These are phyloP conservation scores for Pisolithus thermaeus DNA, from an alignment of 1,284 basidiomycete genomes.

Conservation along the genomic window DNA sequence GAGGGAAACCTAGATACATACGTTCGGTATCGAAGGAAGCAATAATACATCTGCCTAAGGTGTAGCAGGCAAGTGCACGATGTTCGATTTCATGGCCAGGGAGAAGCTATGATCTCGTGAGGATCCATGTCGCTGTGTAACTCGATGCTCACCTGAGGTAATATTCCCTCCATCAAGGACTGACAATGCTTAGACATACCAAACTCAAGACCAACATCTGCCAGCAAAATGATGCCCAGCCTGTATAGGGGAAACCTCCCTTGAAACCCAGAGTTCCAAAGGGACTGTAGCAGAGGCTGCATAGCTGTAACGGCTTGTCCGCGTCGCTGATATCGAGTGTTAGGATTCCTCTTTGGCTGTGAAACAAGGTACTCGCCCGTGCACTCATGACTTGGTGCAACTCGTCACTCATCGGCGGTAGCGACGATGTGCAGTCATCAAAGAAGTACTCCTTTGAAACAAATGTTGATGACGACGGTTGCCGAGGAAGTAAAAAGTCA, in stretches of 20 bases:
- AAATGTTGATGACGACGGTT: constrained; percentile 45
- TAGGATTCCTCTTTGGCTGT: constrained; percentile 1
- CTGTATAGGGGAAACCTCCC: constrained; percentile 61
- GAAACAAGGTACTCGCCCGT: constrained; percentile 38
- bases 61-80: constrained; percentile 68
- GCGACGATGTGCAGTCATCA: constrained; percentile 24
- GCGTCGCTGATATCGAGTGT: constrained; percentile 30
- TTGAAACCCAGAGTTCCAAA: constrained; percentile 78
- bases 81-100: constrained; percentile 67
- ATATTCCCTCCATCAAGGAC: constrained; percentile 63
- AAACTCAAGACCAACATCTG: constrained; percentile 71
- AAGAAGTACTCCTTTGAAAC: constrained; percentile 48
- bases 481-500: constrained; percentile 57
- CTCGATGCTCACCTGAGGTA: constrained; percentile 58
- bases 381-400: constrained; percentile 59
- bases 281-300: constrained; percentile 60
- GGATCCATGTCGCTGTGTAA: not conserved
- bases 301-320: constrained; percentile 59
- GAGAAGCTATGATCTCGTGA: constrained; percentile 45
- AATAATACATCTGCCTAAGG: constrained; percentile 66
- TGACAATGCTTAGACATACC: constrained; percentile 64
- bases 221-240: constrained; percentile 60
- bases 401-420: constrained; percentile 54
- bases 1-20: constrained; percentile 5
- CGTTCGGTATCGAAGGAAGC: constrained; percentile 36